Conservation (phyloP, 169 alveolate genomes). For the Plasmodium ovale region DNA sequence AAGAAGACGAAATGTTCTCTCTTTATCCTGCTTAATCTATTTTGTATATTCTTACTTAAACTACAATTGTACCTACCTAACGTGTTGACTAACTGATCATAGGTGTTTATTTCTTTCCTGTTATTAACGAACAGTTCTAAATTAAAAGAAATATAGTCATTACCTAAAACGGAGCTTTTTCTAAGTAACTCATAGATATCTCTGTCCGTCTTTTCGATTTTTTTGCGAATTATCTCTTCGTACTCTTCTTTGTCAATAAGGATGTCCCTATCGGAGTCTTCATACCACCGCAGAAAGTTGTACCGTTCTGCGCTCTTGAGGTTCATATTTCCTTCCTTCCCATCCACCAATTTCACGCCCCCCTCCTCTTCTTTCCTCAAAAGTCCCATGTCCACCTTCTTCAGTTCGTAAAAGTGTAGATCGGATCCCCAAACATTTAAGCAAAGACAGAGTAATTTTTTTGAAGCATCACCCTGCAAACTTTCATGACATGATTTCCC, state of each 20-base stretch:
- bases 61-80: constrained; percentile 4
- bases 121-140: constrained; percentile 42
- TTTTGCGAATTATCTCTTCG: neutral
- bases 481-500: neutral
- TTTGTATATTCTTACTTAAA: constrained; percentile 23
- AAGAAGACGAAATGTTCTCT: constrained; percentile 16
- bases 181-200: neutral
- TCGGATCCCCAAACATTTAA: constrained; percentile 60
- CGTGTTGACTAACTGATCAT: constrained; percentile 5
- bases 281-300: constrained; percentile 24
- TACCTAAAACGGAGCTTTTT: neutral
- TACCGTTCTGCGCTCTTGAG: neutral
- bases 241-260: neutral
- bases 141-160: constrained; percentile 67
- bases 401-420: constrained; percentile 61
- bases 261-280: neutral
- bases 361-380: neutral
- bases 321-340: neutral
- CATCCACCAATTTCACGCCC: neutral
- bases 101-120: constrained; percentile 47
- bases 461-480: neutral
- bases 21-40: constrained; percentile 7
- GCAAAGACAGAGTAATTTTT: constrained; percentile 12
- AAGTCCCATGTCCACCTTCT: constrained; percentile 15
- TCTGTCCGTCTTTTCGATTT: neutral